Percentiles rank a stretch among this genome's conserved stretches.
phyloP scores from a whole-genome alignment of 768 basidiomycete species.

The Tephrocybe sp. region DNA sequence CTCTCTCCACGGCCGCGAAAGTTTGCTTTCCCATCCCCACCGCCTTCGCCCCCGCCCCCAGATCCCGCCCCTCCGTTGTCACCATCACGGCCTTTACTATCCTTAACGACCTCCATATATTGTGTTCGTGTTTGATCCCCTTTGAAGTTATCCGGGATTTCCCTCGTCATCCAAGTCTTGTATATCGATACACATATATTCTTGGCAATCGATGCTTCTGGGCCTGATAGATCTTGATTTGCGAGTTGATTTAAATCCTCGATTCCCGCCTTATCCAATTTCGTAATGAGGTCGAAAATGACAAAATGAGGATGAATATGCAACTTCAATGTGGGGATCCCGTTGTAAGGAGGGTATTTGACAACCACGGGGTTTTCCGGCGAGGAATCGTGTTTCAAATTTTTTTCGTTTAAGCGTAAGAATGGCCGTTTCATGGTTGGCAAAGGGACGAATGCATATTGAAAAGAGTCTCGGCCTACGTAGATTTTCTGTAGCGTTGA shows the following conservation, averaged over 20 bases:
- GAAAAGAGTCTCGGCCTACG: not conserved
- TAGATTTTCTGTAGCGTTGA: not conserved
- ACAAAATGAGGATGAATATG: not conserved
- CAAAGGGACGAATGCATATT: slow-evolving; percentile 2
- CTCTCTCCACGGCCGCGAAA: too few species aligned
- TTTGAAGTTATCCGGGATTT: not conserved
- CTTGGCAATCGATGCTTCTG: not conserved
- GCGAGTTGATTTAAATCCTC: not conserved
- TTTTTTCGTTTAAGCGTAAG: not conserved
- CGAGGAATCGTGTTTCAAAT: too few species aligned
- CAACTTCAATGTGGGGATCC: not conserved
- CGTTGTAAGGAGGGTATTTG: not conserved
- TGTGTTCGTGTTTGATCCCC: not conserved
- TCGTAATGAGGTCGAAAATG: not conserved
- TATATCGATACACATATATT: not conserved
- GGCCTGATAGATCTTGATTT: not conserved
- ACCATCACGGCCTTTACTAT: too few species aligned
- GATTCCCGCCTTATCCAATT: not conserved
- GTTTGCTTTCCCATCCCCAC: too few species aligned
- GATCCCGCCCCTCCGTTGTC: too few species aligned
- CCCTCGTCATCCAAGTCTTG: not conserved
- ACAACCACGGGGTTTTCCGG: not conserved
- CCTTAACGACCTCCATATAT: too few species aligned
- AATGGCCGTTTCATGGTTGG: not conserved
- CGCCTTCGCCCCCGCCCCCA: too few species aligned